Base-by-base conservation (phyloP, 192 early-diverging fungal species). In the Rhizoclosmatium globosum region DNA sequence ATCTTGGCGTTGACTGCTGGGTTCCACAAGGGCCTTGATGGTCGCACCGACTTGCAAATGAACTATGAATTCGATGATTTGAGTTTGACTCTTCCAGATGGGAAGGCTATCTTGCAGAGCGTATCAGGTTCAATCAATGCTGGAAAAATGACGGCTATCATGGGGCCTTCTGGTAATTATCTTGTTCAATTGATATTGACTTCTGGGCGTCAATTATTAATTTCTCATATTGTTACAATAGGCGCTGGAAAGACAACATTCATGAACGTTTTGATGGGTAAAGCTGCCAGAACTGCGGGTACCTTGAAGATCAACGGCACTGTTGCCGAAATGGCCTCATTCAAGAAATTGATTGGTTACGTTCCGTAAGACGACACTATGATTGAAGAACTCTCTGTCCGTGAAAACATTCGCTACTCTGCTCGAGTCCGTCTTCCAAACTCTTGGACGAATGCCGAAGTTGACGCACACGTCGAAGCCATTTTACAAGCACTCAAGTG, bases 111-210 rank as follows among this genome's bases (percentile, higher is more conserved):
- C 56, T 84, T 97, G 15, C 75, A 90, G 47, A 84, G 85, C 3
- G 89, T 96, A 45, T 89, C 88, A 1, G 96, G 95, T 17, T 82
- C 86, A 42, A 91, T 93, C 39, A 81, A 86, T n/a, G 87, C 94
- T 1, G 94, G 93, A 21, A 89, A 92, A 46, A 82, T 95, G 67
- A 87, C 94, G 72, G 95, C 94, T 2, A 91, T 99, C n/a, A 97
- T 98, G 92, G 97, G 96, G 0, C 94, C 95, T 3, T 95, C 93
- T 15, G 96, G 96, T 43, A 62, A 19, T 31, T 31, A 31, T 31
- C 21, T 47, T 21, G 38, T 42, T 43, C 50, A 4, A 43, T 15
- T 74, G 53, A 6, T 21, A n/a, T 74, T 19, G 7, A 46, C 19
- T 17, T 62, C 2, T 2, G 13, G n/a, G 69, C n/a, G 53, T 21